These are phyloP conservation scores for Plenodomus biglobosus DNA, from an alignment of 2,329 filamentous ascomycete genomes.

Conservation along the genomic window DNA sequence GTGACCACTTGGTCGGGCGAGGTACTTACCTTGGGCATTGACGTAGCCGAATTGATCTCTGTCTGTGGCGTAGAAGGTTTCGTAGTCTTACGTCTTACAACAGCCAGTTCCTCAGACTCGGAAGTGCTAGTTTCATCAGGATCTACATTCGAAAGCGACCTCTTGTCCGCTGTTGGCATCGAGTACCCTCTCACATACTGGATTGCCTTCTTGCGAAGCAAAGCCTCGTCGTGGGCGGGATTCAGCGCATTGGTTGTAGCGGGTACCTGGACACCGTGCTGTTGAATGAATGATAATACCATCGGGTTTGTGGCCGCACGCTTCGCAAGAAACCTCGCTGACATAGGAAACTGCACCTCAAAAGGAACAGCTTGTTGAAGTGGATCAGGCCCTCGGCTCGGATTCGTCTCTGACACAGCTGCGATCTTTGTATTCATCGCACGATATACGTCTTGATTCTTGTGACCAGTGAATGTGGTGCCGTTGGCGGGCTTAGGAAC, in stretches of 20 bases:
- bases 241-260: neutral
- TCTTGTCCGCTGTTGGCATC: conserved; percentile 7
- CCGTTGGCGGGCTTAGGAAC: conserved; percentile 8
- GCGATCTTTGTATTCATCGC: conserved; percentile 14
- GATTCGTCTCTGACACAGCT: conserved; percentile 1
- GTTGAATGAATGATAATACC: neutral
- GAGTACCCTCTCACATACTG: conserved; percentile 18
- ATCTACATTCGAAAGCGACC: conserved; percentile 8
- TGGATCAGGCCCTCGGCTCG: neutral
- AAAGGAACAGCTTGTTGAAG: conserved; percentile 6
- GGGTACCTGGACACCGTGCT: neutral
- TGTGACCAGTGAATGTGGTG: conserved; percentile 15
- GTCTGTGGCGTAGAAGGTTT: neutral
- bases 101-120: conserved; percentile 1
- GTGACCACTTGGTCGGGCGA: too few relatives aligned
- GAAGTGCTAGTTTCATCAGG: conserved; percentile 6
- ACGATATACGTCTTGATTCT: conserved; percentile 18
- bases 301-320: neutral
- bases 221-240: conserved; percentile 9
- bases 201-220: conserved; percentile 17
- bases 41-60: neutral
- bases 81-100: neutral
- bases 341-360: conserved; percentile 7
- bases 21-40: neutral
- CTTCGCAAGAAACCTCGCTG: conserved; percentile 2